These are phyloP conservation scores for Coelastrella sp. DNA, from an alignment of 139 green algal genomes.

Conservation along the genomic window DNA sequence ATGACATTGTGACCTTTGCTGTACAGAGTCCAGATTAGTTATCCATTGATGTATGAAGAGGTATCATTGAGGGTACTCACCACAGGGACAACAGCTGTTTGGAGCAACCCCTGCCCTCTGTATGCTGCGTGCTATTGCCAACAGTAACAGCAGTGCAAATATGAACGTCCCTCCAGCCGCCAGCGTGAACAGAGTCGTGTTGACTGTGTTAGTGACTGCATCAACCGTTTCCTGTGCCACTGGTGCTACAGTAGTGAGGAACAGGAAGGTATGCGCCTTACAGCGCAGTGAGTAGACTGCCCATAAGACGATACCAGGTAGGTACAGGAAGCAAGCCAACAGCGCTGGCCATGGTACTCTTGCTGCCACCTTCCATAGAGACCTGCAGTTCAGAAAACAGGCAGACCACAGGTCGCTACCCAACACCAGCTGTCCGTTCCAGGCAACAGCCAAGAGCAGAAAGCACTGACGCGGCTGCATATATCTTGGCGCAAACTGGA, in stretches of 20 bases:
- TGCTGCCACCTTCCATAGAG: conserved; percentile 34
- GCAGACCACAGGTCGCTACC: too few species aligned
- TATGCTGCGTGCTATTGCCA: conserved; percentile 41
- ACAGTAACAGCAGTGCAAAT: conserved; percentile 27
- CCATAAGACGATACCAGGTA: conserved; percentile 49
- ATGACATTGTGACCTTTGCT: too few species aligned
- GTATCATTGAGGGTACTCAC: too few species aligned
- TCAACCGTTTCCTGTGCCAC: conserved; percentile 32
- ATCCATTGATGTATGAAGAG: too few species aligned
- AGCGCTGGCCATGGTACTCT: conserved; percentile 37
- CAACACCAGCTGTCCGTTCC: not conserved
- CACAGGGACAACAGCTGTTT: conserved; percentile 31
- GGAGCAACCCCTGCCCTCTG: not conserved
- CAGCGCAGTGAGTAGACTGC: conserved; percentile 35
- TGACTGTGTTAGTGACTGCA: conserved; percentile 30
- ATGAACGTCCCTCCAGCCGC: conserved; percentile 30
- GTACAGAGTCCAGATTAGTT: too few species aligned
- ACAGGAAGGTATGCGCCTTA: conserved; percentile 43
- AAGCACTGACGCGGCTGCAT: not conserved
- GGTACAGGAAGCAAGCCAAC: conserved; percentile 4
- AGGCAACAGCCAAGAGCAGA: too few species aligned
- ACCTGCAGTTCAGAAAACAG: not conserved
- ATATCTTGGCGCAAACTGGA: too few species aligned
- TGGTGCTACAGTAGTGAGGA: conserved; percentile 40
- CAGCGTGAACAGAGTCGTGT: conserved; percentile 46